Evolutionary conservation across 352 stramenopile species (phyloP).

Genomic region (Aphanomyces stellatus): DNA sequence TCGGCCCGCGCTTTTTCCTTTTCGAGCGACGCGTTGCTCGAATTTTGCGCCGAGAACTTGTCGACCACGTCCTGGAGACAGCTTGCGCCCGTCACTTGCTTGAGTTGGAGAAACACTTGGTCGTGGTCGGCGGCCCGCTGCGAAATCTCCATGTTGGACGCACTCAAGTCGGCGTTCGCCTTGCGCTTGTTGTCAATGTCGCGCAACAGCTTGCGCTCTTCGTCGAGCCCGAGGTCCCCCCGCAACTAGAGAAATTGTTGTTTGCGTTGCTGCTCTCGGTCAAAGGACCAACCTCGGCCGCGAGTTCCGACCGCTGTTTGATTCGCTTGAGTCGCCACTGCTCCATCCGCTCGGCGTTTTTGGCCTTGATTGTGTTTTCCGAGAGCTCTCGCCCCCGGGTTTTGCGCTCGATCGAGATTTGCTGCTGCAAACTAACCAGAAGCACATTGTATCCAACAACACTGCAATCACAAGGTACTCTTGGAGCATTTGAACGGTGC

Average conservation of each 20-base stretch:
- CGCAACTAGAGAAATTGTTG: conserved; percentile 26
- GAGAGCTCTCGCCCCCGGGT: conserved; percentile 50
- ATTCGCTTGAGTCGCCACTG: conserved; percentile 56
- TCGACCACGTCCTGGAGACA: conserved; percentile 52
- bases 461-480: conserved; percentile 30
- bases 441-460: neutral
- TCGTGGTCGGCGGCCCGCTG: conserved; percentile 67
- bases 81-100: conserved; percentile 48
- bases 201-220: conserved; percentile 44
- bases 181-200: conserved; percentile 54
- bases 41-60: conserved; percentile 54
- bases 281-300: conserved; percentile 30
- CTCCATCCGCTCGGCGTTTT: conserved; percentile 80
- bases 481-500: conserved; percentile 65
- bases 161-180: conserved; percentile 50
- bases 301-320: conserved; percentile 66
- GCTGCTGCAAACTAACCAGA: conserved; percentile 35
- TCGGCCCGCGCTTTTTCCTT: conserved; percentile 67
- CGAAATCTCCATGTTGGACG: conserved; percentile 53
- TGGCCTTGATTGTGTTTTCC: conserved; percentile 64
- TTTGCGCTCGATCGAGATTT: conserved; percentile 61
- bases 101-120: conserved; percentile 49
- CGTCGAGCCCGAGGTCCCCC: conserved; percentile 56
- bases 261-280: conserved; percentile 24
- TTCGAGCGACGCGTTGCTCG: conserved; percentile 52